phyloP scores from a whole-genome alignment of 768 basidiomycete species.

The Boletus sensibilis region DNA sequence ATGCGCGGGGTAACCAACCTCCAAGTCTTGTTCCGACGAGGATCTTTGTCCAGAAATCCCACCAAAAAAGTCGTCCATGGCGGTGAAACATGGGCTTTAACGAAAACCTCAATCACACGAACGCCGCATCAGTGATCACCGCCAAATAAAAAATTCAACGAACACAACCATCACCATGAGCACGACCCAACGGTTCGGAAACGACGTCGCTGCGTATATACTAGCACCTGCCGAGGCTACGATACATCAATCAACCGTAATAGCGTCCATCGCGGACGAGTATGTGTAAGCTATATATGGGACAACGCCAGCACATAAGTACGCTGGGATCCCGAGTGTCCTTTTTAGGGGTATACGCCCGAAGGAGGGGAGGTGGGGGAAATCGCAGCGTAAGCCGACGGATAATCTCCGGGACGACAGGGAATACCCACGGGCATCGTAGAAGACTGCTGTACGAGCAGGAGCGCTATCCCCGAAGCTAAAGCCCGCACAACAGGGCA shows the following conservation, averaged over 20 bases:
- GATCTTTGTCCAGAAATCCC: no score
- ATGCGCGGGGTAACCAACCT: no score
- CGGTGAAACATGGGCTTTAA: neutral
- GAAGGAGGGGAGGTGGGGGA: neutral
- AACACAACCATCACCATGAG: neutral
- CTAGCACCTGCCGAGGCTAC: neutral
- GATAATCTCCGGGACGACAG: neutral
- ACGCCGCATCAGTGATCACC: no score
- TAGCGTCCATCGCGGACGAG: conserved; percentile 8
- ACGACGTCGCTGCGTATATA: neutral
- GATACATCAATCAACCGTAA: neutral
- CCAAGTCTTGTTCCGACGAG: no score
- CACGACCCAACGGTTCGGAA: neutral
- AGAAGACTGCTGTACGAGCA: neutral
- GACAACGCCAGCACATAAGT: neutral
- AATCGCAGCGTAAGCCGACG: neutral
- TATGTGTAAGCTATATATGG: conserved; percentile 5
- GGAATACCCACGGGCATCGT: neutral
- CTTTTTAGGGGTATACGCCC: neutral
- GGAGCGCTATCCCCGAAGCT: neutral
- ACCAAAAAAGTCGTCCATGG: neutral
- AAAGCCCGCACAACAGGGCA: neutral
- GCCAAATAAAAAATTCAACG: neutral
- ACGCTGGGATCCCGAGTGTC: neutral
- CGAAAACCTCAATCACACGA: no score